phyloP scores from a whole-genome alignment of 2,329 filamentous ascomycete species.

The Fusarium hainanense region DNA sequence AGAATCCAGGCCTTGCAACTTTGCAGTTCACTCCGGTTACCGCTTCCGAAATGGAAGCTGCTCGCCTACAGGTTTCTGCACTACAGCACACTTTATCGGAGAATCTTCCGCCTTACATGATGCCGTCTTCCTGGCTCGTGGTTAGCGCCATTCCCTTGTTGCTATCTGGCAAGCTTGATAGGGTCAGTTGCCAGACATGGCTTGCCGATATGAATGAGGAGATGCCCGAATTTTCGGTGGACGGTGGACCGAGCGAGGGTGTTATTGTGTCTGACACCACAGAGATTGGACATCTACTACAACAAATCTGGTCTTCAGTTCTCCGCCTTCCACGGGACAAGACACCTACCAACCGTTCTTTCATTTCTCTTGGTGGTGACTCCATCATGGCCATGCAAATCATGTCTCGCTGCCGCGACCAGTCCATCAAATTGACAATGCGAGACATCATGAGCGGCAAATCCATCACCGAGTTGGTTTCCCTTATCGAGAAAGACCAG shows the following conservation, averaged over 20 bases:
- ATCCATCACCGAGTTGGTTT: slow-evolving; percentile 45
- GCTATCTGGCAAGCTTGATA: slow-evolving; percentile 34
- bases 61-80: background rate
- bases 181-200: slow-evolving; percentile 55
- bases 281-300: slow-evolving; percentile 9
- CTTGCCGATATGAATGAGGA: slow-evolving; percentile 54
- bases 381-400: slow-evolving; percentile 58
- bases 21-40: background rate
- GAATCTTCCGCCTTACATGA: slow-evolving; percentile 33
- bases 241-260: slow-evolving; percentile 43
- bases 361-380: slow-evolving; percentile 57
- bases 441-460: slow-evolving; percentile 49
- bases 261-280: background rate
- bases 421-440: slow-evolving; percentile 47
- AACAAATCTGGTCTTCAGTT: slow-evolving; percentile 54
- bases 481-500: background rate
- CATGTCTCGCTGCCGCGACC: slow-evolving; percentile 52
- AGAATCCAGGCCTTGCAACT: background rate
- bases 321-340: slow-evolving; percentile 51
- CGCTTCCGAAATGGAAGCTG: background rate
- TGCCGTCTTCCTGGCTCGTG: slow-evolving; percentile 30
- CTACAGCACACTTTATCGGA: slow-evolving; percentile 14
- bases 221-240: slow-evolving; percentile 54
- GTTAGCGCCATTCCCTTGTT: slow-evolving; percentile 23
- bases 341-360: slow-evolving; percentile 49